These are phyloP conservation scores for Berberis vulgaris DNA, from an alignment of 164 flowering plant genomes.

Conservation along the genomic window DNA sequence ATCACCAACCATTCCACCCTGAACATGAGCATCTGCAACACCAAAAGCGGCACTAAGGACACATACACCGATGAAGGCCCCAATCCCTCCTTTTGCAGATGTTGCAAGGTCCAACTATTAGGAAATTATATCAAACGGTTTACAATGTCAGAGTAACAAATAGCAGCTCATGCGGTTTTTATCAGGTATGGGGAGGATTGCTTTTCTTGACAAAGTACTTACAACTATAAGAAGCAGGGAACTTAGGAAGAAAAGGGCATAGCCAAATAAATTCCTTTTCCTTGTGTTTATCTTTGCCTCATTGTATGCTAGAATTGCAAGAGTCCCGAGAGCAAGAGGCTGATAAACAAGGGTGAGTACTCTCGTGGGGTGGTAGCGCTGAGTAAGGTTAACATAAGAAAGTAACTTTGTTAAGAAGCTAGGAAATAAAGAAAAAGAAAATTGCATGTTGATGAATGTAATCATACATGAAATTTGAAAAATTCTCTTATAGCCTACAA, in stretches of 20 bases:
- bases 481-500: no score
- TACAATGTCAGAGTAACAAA: no score
- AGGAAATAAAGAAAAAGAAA: no score
- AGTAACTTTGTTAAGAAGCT: not conserved
- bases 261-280: conserved; percentile 43
- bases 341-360: conserved; percentile 39
- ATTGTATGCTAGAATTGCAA: conserved; percentile 24
- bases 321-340: conserved; percentile 34
- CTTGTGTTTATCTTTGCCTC: conserved; percentile 40
- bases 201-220: conserved; percentile 7
- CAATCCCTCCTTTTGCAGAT: conserved; percentile 60
- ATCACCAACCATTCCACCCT: conserved; percentile 37
- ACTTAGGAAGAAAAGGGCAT: conserved; percentile 44
- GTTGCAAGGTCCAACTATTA: conserved; percentile 63
- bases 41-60: conserved; percentile 50
- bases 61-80: conserved; percentile 51
- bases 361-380: conserved; percentile 34
- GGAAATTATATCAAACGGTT: not conserved
- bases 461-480: no score
- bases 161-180: no score
- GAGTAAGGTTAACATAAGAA: conserved; percentile 6
- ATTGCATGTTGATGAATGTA: no score
- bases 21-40: conserved; percentile 53
- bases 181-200: not conserved
- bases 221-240: conserved; percentile 50